These are phyloP conservation scores for Candida morakotiae DNA, from an alignment of 805 yeast genomes.

Conservation along the genomic window DNA sequence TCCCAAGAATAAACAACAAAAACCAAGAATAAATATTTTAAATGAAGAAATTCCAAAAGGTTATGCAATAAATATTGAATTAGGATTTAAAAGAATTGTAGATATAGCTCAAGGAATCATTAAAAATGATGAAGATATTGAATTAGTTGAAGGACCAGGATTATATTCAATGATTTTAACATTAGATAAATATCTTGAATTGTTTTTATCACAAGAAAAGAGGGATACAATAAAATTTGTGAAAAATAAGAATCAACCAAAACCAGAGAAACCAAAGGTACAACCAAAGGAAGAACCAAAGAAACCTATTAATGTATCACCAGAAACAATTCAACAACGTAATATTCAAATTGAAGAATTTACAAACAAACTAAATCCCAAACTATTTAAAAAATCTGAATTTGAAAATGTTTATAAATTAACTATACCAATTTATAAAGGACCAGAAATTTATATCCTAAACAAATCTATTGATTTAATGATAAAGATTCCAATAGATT, in stretches of 20 bases:
- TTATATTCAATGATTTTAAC: slow-evolving; percentile 52
- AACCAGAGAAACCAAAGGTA: slow-evolving; percentile 2
- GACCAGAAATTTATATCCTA: slow-evolving; percentile 27
- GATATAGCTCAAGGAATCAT: slow-evolving; percentile 17
- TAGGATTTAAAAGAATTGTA: slow-evolving; percentile 52
- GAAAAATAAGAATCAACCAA: slow-evolving; percentile 18
- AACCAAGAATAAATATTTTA: slow-evolving; percentile 52
- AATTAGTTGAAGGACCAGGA: slow-evolving; percentile 44
- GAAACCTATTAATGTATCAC: slow-evolving; percentile 4
- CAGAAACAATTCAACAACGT: slow-evolving; percentile 11
- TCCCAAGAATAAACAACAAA: slow-evolving; percentile 33
- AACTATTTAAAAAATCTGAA: slow-evolving; percentile 23
- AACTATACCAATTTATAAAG: slow-evolving; percentile 21
- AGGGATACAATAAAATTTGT: slow-evolving; percentile 61
- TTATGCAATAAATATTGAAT: slow-evolving; percentile 60
- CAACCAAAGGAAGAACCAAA: slow-evolving; percentile 2
- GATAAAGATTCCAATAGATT: slow-evolving; percentile 28
- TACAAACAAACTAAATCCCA: slow-evolving; percentile 22
- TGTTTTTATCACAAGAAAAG: slow-evolving; percentile 55
- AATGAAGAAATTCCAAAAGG: slow-evolving; percentile 72
- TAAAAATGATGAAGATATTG: slow-evolving; percentile 20
- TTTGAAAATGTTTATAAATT: slow-evolving; percentile 26
- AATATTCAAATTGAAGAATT: slow-evolving; percentile 21
- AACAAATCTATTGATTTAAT: slow-evolving; percentile 25
- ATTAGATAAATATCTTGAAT: slow-evolving; percentile 56